Evolutionary conservation across 805 yeast species (phyloP), one percentile per base, ranked within the genome.

Genomic region (Nakazawaea pomicola): DNA sequence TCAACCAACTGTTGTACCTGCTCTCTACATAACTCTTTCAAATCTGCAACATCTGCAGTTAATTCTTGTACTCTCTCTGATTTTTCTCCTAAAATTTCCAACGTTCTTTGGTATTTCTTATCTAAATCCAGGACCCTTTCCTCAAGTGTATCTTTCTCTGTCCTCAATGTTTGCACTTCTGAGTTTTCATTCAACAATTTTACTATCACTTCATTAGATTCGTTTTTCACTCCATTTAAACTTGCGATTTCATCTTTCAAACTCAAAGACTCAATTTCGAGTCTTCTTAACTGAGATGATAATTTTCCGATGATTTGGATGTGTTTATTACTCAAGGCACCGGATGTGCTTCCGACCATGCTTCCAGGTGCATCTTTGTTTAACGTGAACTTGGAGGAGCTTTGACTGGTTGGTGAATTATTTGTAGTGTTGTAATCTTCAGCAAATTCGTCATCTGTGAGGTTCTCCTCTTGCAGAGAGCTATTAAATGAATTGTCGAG

Each of bases 1-100:
- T 74, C 82, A 33, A 88, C 79, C 76, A 91, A 72, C 49, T 90
- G 93, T 58, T 86, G 95, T 33, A 91, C 90, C 60, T 91, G 99
- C 47, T 74, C 74, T 46, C 78, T 72, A 58, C 88, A 74, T 67
- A 93, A 67, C 35, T 86, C 95, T 61, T 93, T 93, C 60, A 91
- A 68, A 60, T 93, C 99, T 4, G 68, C 72, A 14, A 93, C 91
- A 55, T 93, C 99, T 6, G 95, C 95, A 49, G 71, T 74, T 34
- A 93, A 68, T 59, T 93, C 99, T 42, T 80, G 84, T 4, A 86
- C 91, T 47, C 68, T 72, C 57, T 95, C 99, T 5, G 87, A 72
- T 56, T 89, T 89, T 55, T 90, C 96, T 5, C 96, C 96, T 12
- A 91, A 67, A 43, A 85, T 56, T 50, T 79, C 84, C 34, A 89